phyloP scores from a whole-genome alignment of 495 filamentous ascomycete species.

The Penicillium coprophilum region DNA sequence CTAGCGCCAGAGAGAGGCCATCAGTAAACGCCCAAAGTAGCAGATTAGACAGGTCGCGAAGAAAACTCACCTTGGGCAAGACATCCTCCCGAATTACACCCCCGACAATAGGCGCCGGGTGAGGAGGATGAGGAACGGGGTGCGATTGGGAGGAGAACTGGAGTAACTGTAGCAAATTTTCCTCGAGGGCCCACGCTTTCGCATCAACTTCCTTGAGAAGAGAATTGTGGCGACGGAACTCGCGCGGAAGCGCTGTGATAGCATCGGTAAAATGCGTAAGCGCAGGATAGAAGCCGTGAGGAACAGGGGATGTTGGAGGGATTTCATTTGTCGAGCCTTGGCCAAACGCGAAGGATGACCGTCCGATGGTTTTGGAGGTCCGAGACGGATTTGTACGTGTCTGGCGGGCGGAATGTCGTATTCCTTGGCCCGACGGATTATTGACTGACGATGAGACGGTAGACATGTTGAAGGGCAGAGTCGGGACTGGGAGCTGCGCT shows the following conservation, averaged over 20 bases:
- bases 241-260: conserved; percentile 87
- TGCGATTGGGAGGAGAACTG: conserved; percentile 62
- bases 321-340: conserved; percentile 37
- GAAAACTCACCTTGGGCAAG: conserved; percentile 33
- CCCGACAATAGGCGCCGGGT: conserved; percentile 41
- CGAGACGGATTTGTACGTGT: conserved; percentile 62
- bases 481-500: conserved; percentile 24
- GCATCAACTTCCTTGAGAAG: conserved; percentile 96
- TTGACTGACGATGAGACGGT: conserved; percentile 31
- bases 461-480: conserved; percentile 31
- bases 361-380: conserved; percentile 55
- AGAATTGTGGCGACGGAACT: conserved; percentile 92
- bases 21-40: conserved; percentile 8
- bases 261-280: conserved; percentile 93
- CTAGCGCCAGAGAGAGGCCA: conserved; percentile 19
- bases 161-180: conserved; percentile 67
- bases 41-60: not conserved
- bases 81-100: conserved; percentile 44
- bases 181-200: conserved; percentile 63
- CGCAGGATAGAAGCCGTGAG: conserved; percentile 80
- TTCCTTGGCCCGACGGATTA: conserved; percentile 35
- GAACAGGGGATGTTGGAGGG: conserved; percentile 33
- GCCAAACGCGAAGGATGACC: conserved; percentile 49
- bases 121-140: conserved; percentile 35
- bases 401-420: conserved; percentile 57